These are phyloP conservation scores for Pseudogymnoascus sp. DNA, from an alignment of 2,329 filamentous ascomycete genomes.

Conservation along the genomic window DNA sequence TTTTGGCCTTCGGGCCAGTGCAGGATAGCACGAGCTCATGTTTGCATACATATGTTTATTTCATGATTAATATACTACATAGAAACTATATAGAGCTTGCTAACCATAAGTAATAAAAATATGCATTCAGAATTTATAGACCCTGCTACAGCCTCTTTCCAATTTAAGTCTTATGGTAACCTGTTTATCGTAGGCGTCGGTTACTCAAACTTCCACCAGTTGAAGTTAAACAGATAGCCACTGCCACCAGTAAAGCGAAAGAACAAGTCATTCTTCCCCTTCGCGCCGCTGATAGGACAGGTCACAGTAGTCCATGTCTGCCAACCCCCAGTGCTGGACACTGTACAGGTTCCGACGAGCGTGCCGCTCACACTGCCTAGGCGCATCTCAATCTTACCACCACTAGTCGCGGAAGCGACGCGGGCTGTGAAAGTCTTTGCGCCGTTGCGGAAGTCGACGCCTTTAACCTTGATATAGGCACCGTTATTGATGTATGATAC, in stretches of 20 bases:
- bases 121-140: too few relatives aligned
- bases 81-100: too few relatives aligned
- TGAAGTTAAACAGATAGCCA: background rate
- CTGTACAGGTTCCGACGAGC: background rate
- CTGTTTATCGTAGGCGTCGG: background rate
- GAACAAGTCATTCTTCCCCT: background rate
- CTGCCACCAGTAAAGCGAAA: background rate
- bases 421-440: background rate
- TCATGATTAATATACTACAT: too few relatives aligned
- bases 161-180: too few relatives aligned
- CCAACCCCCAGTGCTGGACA: background rate
- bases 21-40: too few relatives aligned
- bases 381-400: background rate
- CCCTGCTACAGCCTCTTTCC: too few relatives aligned
- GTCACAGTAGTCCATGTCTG: background rate
- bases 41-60: too few relatives aligned
- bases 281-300: background rate
- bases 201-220: background rate
- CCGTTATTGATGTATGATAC: background rate
- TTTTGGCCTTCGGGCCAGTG: too few relatives aligned
- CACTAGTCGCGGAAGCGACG: background rate
- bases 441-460: background rate
- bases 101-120: too few relatives aligned
- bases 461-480: background rate
- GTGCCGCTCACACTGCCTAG: background rate